Evolutionary conservation across 2,329 filamentous ascomycete genomes (phyloP).

Genomic region (Dactylonectria macrodidyma): DNA sequence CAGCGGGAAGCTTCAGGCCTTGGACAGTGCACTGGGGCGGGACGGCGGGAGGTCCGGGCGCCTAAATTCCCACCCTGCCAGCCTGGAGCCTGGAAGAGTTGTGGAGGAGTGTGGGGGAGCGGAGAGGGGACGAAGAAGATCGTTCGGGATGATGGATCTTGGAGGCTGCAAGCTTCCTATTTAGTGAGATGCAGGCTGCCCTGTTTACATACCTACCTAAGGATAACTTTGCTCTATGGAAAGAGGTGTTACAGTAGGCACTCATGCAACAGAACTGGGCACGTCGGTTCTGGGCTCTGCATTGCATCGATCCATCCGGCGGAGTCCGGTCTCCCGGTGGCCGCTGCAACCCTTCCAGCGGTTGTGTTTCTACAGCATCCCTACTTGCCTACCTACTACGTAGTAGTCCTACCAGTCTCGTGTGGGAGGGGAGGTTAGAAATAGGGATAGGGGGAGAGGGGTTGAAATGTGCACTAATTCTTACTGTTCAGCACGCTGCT

Average conservation of each 20-base stretch:
- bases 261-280: neutral
- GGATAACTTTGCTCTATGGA: neutral
- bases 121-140: too few relatives aligned
- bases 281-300: neutral
- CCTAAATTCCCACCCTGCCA: constrained; percentile 9
- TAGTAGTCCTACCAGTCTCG: neutral
- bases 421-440: neutral
- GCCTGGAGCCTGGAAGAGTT: neutral
- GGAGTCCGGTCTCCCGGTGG: constrained; percentile 12
- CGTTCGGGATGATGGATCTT: neutral
- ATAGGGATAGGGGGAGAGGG: neutral
- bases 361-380: too few relatives aligned
- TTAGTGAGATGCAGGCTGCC: neutral
- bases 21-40: constrained; percentile 12
- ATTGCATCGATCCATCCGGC: constrained; percentile 17
- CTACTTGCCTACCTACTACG: too few relatives aligned
- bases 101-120: constrained; percentile 10
- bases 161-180: neutral
- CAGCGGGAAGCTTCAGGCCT: neutral
- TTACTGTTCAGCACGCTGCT: neutral
- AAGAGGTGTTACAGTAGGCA: neutral
- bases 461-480: neutral
- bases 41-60: constrained; percentile 24
- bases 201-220: neutral
- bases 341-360: constrained; percentile 23